Base-by-base conservation (phyloP, 305 asterid genomes). In the Ilex paraguariensis region DNA sequence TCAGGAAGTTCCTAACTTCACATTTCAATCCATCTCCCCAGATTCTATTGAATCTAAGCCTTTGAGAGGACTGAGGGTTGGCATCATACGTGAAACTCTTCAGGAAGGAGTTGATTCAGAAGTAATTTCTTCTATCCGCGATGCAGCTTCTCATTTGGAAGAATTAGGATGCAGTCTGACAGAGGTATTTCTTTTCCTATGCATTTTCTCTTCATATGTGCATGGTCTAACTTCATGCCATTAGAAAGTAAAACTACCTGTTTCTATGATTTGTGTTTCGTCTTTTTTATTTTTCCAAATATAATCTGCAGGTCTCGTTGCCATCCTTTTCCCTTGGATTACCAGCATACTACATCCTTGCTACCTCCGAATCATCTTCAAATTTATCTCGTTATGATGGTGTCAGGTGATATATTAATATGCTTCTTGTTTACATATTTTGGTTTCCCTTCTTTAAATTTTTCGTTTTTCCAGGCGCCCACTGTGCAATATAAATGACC, bases 371-470 rank as follows among this genome's bases (percentile, higher is more conserved):
- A 79, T 82, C 98, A 56, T 93, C 98, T 57, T 93, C 97, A 21
- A 93, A 93, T 78, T 84, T 93, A 86, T 84, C 98, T 67, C 98
- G 98, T 62, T 87, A 93, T 56, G 97, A 93, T 71, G 97, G 96
- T 65, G 73, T 93, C 73, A 87, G 97, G 97, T 90, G 64, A 76
- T 69, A 52, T 40, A 55, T 65, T 10, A 39, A 66, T 51, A 40
- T 59, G 14, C 40, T 68, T 56, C 70, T 42, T 48, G 55, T 51
- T 51, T 45, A 16, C 60, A 54, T 45, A 17, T 51, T 14, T 3
- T 31, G 10, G n/a, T 46, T 56, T 40, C 50, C 31, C 17, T 33
- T 56, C 39, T 36, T 54, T 14, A 39, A 50, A 9, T 42, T 17
- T 42, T 31, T 7, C 31, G 33, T 40, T 54, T 57, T 36, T 36